phyloP scores from a whole-genome alignment of 352 stramenopile genomes.

The Globisporangium middletonii region DNA sequence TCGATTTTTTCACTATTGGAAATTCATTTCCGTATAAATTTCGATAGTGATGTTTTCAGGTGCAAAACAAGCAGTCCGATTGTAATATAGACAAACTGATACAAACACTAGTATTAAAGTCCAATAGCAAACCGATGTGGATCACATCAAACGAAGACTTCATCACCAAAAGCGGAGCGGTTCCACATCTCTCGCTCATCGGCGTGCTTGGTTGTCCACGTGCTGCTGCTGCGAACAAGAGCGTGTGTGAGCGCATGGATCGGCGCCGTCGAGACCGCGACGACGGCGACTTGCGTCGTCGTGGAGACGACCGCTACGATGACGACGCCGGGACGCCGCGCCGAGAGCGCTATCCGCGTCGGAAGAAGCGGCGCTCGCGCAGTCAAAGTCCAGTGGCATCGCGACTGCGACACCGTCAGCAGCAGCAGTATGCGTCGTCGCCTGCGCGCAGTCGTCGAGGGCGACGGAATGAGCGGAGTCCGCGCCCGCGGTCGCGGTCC shows the following conservation, averaged over 20 bases:
- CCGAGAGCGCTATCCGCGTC: constrained; percentile 6
- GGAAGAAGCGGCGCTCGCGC: constrained; percentile 25
- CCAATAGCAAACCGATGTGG: too few species aligned
- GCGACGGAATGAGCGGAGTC: constrained; percentile 9
- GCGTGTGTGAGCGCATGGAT: constrained; percentile 1
- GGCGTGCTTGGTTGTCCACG: too few species aligned
- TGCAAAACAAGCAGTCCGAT: too few species aligned
- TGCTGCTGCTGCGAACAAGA: background rate
- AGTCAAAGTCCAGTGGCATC: constrained; percentile 16
- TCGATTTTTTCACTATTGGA: too few species aligned
- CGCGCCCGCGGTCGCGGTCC: background rate
- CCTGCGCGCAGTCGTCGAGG: constrained; percentile 1
- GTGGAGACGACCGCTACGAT: constrained; percentile 7
- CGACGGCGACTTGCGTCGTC: constrained; percentile 11
- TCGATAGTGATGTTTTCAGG: too few species aligned
- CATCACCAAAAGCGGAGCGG: too few species aligned
- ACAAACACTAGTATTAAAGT: too few species aligned
- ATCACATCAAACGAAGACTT: too few species aligned
- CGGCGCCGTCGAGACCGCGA: constrained; percentile 11
- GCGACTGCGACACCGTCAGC: constrained; percentile 4
- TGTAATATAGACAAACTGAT: too few species aligned
- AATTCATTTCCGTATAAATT: too few species aligned
- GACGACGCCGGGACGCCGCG: constrained; percentile 12
- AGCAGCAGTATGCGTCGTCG: constrained; percentile 3
- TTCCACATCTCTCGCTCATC: too few species aligned